Evolutionary conservation across 371 early-diverging fungal genomes (phyloP), one percentile per base, ranked within the genome.

Genomic region (Mortierella sp.): DNA sequence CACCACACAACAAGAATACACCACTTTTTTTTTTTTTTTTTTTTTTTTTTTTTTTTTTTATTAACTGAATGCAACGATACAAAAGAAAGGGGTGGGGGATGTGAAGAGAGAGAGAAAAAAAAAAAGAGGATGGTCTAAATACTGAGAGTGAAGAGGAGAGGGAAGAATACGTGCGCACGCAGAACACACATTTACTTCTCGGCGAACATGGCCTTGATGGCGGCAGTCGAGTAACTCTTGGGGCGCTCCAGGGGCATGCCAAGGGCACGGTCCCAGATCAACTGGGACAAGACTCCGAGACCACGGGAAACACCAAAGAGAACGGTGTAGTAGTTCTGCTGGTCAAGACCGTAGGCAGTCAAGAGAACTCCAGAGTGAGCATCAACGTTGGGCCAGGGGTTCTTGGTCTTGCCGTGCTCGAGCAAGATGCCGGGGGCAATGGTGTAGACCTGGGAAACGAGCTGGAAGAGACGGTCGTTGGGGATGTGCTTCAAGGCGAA

Each of bases 331-430:
- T 91, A 99, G 88, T 98, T 97, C 88, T 99, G 97, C 86, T 99
- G 98, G 51, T 91, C 93, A 70, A 99, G 89, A 64, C 97, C 97
- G 83, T 93, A 99, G 92, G 98, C 95, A 81, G 95, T 94, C 71
- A 98, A 91, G 52, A 99, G 93, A 75, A 97, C 97, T 84, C 99
- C 99, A 64, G 93, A 93, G 94, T 99, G 99, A 62, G 98, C 98
- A 83, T 99, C 99, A 28, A 99, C 98, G 85, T 99, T 99, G 84
- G 99, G 99, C 96, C 96, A 99, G 71, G 99, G 99, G 95, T 99
- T 99, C 96, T 98, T 98, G 92, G 98, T 98, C 94, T 98, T 99
- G 74, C 98, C 99, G 89, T 99, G 99, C 88, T 98, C 97, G 70
- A 93, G 94, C 60, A 99, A 89, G 61, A 98, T 96, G 74, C 93